Evolutionary conservation across 306 rosid species (phyloP), one percentile per base, ranked within the genome.

Genomic region (Ammopiptanthus mongolicus): DNA sequence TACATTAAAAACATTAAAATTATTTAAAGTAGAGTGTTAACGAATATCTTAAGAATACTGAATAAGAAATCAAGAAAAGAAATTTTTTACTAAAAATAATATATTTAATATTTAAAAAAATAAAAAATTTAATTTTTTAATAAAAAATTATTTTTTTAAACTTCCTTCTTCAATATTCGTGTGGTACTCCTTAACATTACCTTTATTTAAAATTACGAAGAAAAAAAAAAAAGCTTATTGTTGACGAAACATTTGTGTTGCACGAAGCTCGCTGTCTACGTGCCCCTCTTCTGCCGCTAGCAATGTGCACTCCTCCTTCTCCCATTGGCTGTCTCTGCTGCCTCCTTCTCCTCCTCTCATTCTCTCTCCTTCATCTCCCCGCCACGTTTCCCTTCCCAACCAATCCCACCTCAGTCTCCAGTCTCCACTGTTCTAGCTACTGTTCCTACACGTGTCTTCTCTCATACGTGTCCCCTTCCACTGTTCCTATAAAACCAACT

Each of bases 341-440:
- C 18, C 76, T 31, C 14, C 23, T n/a, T n/a, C 22, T 2, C 9
- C 34, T 11, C 37, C 8, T 17, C 31, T n/a, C 47, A 25, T 21
- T 23, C 84, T 74, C 63, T 3, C 64, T 12, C 29, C 13, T 53
- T 22, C 21, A 19, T 10, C 33, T 0, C 28, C 0, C 3, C 5
- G 81, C 78, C 96, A 88, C 90, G 96, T 87, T 56, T 22, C 74
- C 19, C 18, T 17, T 48, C 8, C 11, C 69, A 10, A 65, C 94
- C 90, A 87, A 88, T 87, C 85, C 61, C 64, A 14, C 51, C 31
- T 68, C 3, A 2, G 44, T 48, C 13, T 70, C 56, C 80, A 61
- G 3, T 8, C 57, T 50, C 15, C 75, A 57, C 80, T 74, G 79
- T 14, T 1, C 55, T 21, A 61, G 57, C 76, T 52, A 73, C 69